Conservation (phyloP, 2,329 filamentous ascomycete genomes). For the Blumeria graminis region DNA sequence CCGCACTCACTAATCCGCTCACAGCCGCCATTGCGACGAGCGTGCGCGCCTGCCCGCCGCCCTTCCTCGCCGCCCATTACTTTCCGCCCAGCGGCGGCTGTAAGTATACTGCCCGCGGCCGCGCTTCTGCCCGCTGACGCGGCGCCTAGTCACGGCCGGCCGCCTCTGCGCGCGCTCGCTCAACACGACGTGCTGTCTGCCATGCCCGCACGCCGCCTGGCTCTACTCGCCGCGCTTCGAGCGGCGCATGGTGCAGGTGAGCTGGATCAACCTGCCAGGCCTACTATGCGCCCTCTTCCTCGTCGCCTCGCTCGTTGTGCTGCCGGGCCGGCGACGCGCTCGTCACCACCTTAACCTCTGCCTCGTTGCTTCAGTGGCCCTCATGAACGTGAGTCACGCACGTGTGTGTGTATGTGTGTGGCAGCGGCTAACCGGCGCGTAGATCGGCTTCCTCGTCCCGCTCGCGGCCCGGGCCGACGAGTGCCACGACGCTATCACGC, state of each 20-base stretch:
- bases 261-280: slow-evolving; percentile 60
- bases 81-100: slow-evolving; percentile 41
- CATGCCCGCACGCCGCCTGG: slow-evolving; percentile 73
- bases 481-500: slow-evolving; percentile 78
- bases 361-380: slow-evolving; percentile 46
- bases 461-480: slow-evolving; percentile 54
- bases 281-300: slow-evolving; percentile 28
- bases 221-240: slow-evolving; percentile 35
- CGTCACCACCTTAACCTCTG: slow-evolving; percentile 86
- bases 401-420: no score
- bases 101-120: slow-evolving; percentile 20
- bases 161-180: slow-evolving; percentile 27
- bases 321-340: slow-evolving; percentile 74
- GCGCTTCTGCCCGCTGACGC: no score
- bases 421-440: neutral
- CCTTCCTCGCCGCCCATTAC: slow-evolving; percentile 39
- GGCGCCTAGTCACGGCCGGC: no score
- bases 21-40: no score
- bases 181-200: slow-evolving; percentile 52
- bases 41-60: slow-evolving; percentile 28
- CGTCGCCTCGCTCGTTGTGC: slow-evolving; percentile 30
- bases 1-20: no score
- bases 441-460: slow-evolving; percentile 81
- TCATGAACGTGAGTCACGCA: slow-evolving; percentile 51
- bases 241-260: slow-evolving; percentile 38